These are phyloP conservation scores for Elaeagnus macrophylla DNA, from an alignment of 306 rosid genomes.

Conservation along the genomic window DNA sequence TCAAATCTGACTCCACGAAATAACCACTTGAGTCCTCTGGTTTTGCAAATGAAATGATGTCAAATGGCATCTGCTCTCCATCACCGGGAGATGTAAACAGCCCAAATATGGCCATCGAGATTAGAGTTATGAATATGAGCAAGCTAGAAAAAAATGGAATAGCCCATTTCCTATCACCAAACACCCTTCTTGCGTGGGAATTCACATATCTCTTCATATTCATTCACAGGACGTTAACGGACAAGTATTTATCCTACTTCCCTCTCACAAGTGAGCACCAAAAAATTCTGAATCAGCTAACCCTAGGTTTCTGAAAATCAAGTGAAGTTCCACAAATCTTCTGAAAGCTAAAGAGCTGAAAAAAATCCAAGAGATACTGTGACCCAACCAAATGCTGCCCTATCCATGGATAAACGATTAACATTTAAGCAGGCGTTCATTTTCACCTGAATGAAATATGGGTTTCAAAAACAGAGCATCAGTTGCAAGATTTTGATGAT, in stretches of 20 bases:
- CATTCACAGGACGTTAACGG: conserved; percentile 14
- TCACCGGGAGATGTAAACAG: conserved; percentile 33
- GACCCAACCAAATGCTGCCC: conserved; percentile 25
- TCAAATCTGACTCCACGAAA: conserved; percentile 67
- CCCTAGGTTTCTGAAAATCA: conserved; percentile 13
- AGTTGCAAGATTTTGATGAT: too few species aligned
- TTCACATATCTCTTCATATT: conserved; percentile 83
- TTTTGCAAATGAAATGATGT: conserved; percentile 38
- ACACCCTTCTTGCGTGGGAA: conserved; percentile 65
- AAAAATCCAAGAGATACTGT: conserved; percentile 3
- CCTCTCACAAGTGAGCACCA: conserved; percentile 15
- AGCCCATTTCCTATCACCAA: conserved; percentile 78
- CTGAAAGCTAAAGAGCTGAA: conserved; percentile 9
- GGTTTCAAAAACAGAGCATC: conserved; percentile 21
- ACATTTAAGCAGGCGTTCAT: conserved; percentile 20
- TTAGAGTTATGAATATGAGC: conserved; percentile 50
- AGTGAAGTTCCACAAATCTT: conserved; percentile 31
- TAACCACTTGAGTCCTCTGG: conserved; percentile 49
- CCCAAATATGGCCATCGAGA: conserved; percentile 56
- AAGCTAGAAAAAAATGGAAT: conserved; percentile 79
- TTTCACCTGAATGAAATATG: conserved; percentile 27
- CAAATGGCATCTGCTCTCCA: conserved; percentile 55
- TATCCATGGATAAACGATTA: conserved; percentile 14
- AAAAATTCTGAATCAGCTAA: conserved; percentile 24
- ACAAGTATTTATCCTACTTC: conserved; percentile 7